Evolutionary conservation across 75 land plant genomes (phyloP).

Genomic region (Azolla pinnata): DNA sequence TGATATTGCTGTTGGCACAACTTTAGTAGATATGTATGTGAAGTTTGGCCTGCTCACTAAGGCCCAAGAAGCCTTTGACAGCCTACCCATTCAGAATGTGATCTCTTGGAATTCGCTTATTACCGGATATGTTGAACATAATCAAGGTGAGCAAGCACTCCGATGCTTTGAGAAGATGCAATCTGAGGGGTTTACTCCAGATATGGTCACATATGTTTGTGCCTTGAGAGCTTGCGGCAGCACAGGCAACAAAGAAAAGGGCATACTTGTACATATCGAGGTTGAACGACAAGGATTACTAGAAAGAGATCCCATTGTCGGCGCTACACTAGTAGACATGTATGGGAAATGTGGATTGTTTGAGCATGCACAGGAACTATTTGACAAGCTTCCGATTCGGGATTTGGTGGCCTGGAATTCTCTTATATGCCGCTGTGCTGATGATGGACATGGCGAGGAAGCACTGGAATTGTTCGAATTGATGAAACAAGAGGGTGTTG

Average conservation of each 20-base stretch:
- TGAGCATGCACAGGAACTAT: constrained; percentile 15
- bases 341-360: constrained; percentile 35
- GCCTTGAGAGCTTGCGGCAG: constrained; percentile 25
- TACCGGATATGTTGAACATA: constrained; percentile 20
- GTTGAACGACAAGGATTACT: constrained; percentile 15
- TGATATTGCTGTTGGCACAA: constrained; percentile 18
- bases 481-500: background rate
- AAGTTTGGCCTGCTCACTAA: constrained; percentile 8
- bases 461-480: background rate
- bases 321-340: constrained; percentile 31
- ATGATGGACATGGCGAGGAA: background rate
- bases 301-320: constrained; percentile 13
- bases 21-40: constrained; percentile 32
- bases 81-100: constrained; percentile 25
- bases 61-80: constrained; percentile 22
- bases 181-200: constrained; percentile 14
- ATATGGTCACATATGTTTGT: constrained; percentile 23
- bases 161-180: constrained; percentile 20
- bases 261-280: constrained; percentile 24
- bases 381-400: constrained; percentile 16
- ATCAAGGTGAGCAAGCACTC: constrained; percentile 7
- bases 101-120: constrained; percentile 38
- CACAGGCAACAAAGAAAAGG: constrained; percentile 18
- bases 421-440: constrained; percentile 4
- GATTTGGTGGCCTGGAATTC: constrained; percentile 43